Conservation (phyloP, 148 eudicot species). For the Nepenthes mirabilis region DNA sequence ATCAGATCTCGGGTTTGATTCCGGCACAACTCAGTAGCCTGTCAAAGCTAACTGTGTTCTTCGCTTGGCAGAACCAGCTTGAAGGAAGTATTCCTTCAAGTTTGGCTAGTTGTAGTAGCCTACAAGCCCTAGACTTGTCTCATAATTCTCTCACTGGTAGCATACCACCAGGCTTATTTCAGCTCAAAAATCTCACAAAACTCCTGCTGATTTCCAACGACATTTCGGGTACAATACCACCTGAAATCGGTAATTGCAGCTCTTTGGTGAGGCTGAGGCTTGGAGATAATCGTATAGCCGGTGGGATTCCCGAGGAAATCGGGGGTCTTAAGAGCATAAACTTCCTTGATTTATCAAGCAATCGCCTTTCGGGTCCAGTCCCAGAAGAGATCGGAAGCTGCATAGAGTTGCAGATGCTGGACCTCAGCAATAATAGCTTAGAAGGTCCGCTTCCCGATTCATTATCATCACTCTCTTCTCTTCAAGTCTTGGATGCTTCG, state of each 20-base stretch:
- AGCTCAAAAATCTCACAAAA: slow-evolving; percentile 49
- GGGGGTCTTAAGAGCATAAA: slow-evolving; percentile 42
- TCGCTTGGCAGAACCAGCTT: slow-evolving; percentile 76
- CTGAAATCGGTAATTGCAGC: slow-evolving; percentile 35
- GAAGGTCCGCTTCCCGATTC: slow-evolving; percentile 38
- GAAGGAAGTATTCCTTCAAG: slow-evolving; percentile 60
- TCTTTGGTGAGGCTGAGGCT: slow-evolving; percentile 43
- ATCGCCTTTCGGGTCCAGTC: slow-evolving; percentile 41
- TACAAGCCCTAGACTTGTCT: slow-evolving; percentile 59
- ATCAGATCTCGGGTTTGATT: slow-evolving; percentile 60
- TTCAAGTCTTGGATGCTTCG: slow-evolving; percentile 63
- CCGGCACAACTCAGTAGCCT: slow-evolving; percentile 43
- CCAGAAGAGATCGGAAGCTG: slow-evolving; percentile 64
- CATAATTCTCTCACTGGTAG: slow-evolving; percentile 56
- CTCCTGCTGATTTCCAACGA: slow-evolving; percentile 59
- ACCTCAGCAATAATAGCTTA: slow-evolving; percentile 38
- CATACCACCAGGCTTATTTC: slow-evolving; percentile 44
- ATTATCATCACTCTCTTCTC: slow-evolving; percentile 41
- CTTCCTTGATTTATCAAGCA: slow-evolving; percentile 61
- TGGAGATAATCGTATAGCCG: slow-evolving; percentile 32
- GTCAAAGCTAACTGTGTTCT: slow-evolving; percentile 40
- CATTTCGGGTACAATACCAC: slow-evolving; percentile 58
- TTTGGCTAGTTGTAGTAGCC: slow-evolving; percentile 34
- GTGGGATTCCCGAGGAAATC: slow-evolving; percentile 50
- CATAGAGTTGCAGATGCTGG: slow-evolving; percentile 52